Evolutionary conservation across 2,329 filamentous ascomycete species (phyloP), one percentile per base, ranked within the genome.

Genomic region (Gaeumannomyces sp.): DNA sequence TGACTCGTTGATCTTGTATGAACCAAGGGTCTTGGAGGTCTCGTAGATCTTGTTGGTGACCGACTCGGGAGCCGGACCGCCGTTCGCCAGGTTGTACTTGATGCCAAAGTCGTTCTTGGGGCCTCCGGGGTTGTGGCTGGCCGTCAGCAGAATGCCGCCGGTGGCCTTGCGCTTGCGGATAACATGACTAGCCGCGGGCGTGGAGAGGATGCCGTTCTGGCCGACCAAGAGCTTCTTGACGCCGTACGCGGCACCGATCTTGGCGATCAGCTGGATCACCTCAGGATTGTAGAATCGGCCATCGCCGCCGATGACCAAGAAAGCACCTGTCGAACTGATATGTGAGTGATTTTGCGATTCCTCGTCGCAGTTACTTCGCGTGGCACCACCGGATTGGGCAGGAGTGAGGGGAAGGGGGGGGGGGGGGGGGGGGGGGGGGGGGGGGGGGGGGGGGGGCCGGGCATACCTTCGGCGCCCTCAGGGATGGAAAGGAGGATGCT

Each of bases 11-110:
- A 97, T 89, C 81, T 97, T 97, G 86, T 98, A 99, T 62, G 90
- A 92, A 59, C 87, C 91, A 71, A 99, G 84, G 68, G 85, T 88
- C 85, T 97, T 98, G 71, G 94, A 94, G 67, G 89, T 87, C 72
- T 94, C 92, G 81, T 86, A 98, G 77, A 99, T 98, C 83, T 96
- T 97, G 87, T 99, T 96, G 71, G 95, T 99, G 70, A 99, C 92
- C 64, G 91, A 89, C 79, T 99, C 95, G 66, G 95, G 95, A 65
- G 95, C 95, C 59, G 95, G 95, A 65, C 93, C 95, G 72, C 95
- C 95, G 75, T 99, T 98, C 77, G 92, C 84, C 66, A 99, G 84
- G 84, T 99, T 99, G 86, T 99, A 99, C 83, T 99, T 99, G 88
- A 99, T 99, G 72, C 95, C 95, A 73, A 99, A 99, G 80, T 99